Percentiles rank a stretch among this genome's conserved stretches.
These are phyloP conservation scores for Agastache rugosa DNA, from an alignment of 257 asterid genomes.

Conservation along the genomic window DNA sequence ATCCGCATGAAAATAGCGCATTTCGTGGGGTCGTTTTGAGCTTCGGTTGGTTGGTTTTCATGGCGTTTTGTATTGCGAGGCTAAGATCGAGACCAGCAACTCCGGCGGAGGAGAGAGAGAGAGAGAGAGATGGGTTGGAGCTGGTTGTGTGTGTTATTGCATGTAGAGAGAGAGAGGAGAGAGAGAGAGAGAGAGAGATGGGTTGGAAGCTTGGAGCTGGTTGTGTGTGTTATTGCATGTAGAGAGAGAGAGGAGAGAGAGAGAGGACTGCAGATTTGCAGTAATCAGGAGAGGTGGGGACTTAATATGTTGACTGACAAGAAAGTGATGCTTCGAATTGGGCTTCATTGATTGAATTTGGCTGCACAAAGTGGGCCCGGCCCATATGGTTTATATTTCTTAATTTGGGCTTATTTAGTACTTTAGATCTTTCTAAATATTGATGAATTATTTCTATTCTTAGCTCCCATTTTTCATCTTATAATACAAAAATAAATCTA, in stretches of 20 bases:
- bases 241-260: not conserved
- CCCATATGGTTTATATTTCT: too few species aligned
- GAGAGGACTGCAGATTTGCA: conserved; percentile 13
- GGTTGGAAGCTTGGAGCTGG: not conserved
- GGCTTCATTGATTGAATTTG: not conserved
- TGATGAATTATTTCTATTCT: too few species aligned
- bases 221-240: conserved; percentile 23
- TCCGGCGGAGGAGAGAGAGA: not conserved
- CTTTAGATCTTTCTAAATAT: too few species aligned
- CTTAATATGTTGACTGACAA: conserved; percentile 30
- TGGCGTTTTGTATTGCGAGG: too few species aligned
- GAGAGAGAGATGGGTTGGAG: not conserved
- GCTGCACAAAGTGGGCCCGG: not conserved
- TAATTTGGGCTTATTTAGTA: too few species aligned
- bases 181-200: not conserved
- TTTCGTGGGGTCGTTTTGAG: conserved; percentile 61
- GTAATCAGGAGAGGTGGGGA: conserved; percentile 41
- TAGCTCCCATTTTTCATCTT: too few species aligned
- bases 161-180: conserved; percentile 20
- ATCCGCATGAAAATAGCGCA: conserved; percentile 67
- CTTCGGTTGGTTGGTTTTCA: conserved; percentile 76
- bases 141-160: conserved; percentile 1
- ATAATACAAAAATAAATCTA: too few species aligned
- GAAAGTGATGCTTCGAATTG: conserved; percentile 23
- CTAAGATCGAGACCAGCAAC: conserved; percentile 18